A percentile compares a stretch with the other conserved stretches of the same genome.
Conservation (phyloP, 208 protist species). For the Blechomonas ayalai region DNA sequence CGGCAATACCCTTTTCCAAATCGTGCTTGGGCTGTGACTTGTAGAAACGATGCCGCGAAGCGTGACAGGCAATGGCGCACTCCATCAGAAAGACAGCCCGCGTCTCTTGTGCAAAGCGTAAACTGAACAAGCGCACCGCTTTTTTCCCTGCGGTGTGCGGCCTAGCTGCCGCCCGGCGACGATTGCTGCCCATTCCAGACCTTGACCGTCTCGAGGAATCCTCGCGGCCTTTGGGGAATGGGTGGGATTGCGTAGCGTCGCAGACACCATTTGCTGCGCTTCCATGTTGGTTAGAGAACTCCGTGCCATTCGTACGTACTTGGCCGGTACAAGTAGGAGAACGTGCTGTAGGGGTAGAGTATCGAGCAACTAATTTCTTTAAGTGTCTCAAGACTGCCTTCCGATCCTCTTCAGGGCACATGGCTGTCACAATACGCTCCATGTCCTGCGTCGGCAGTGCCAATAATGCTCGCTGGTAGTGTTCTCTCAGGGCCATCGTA, state of each 20-base stretch:
- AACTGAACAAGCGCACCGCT: conserved; percentile 20
- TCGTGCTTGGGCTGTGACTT: conserved; percentile 27
- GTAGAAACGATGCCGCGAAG: conserved; percentile 23
- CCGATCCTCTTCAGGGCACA: conserved; percentile 14
- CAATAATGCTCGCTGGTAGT: conserved; percentile 32
- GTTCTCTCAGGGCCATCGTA: conserved; percentile 20
- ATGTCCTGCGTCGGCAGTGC: conserved; percentile 23
- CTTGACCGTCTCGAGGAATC: conserved; percentile 3
- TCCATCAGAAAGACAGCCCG: conserved; percentile 50
- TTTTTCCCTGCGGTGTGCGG: conserved; percentile 1
- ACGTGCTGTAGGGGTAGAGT: not conserved
- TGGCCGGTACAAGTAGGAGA: not conserved
- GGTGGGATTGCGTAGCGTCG: not conserved
- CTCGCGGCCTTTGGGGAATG: conserved; percentile 4
- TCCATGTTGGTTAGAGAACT: not conserved
- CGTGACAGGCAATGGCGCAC: conserved; percentile 17
- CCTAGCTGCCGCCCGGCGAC: not conserved
- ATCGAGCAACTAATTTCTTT: conserved; percentile 17
- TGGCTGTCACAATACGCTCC: conserved; percentile 29
- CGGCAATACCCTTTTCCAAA: conserved; percentile 13
- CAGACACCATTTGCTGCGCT: not conserved
- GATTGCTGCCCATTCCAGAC: not conserved
- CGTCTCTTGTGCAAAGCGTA: conserved; percentile 26
- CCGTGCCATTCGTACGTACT: not conserved
- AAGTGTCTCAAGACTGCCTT: conserved; percentile 36